Conservation (phyloP, 2,329 filamentous ascomycete genomes). For the Calonectria multiphialidica region DNA sequence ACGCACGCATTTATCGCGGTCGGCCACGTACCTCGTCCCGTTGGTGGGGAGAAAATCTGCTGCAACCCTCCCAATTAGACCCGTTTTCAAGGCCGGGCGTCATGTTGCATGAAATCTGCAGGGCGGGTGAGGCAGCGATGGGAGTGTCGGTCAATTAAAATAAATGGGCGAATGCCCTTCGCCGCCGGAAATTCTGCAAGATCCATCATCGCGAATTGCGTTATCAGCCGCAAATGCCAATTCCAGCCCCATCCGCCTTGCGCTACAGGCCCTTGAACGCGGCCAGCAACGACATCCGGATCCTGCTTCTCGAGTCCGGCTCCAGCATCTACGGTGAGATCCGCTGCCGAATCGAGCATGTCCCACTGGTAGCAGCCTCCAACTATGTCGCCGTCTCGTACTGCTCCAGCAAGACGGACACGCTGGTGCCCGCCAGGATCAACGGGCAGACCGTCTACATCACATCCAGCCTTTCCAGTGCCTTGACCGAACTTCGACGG, state of each 20-base stretch:
- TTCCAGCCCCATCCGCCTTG: neutral
- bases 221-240: neutral
- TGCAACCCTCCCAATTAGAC: neutral
- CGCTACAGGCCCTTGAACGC: neutral
- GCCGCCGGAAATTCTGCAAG: neutral
- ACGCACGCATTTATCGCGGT: neutral
- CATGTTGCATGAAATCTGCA: neutral
- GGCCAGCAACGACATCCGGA: neutral
- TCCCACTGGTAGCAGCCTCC: neutral
- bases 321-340: neutral
- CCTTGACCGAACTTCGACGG: neutral
- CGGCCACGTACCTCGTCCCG: neutral
- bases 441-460: neutral
- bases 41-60: neutral
- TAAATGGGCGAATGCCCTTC: neutral
- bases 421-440: neutral
- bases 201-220: neutral
- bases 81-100: neutral
- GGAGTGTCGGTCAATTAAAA: neutral
- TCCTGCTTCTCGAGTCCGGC: neutral
- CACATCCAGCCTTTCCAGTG: neutral
- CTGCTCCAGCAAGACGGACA: neutral
- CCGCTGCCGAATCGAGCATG: conserved; percentile 3
- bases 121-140: neutral
- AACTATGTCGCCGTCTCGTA: conserved; percentile 11